Conservation (phyloP, 768 basidiomycete species). For the Pleurotus djamor region DNA sequence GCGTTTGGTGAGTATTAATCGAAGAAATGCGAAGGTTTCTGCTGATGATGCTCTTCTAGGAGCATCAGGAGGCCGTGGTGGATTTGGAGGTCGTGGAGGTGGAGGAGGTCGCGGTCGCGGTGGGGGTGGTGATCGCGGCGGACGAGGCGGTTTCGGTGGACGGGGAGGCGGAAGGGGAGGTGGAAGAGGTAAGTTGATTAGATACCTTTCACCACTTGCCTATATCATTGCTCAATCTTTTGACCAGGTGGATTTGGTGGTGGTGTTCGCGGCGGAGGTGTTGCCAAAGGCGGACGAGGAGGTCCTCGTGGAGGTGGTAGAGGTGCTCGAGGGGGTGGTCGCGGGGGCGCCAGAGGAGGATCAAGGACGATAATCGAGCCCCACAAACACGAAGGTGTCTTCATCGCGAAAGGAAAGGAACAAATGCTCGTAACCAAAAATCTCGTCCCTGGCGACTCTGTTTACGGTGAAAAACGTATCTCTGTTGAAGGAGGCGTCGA, state of each 20-base stretch:
- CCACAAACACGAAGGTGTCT: constrained; percentile 91
- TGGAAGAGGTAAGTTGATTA: constrained; percentile 27
- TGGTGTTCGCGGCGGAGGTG: constrained; percentile 30
- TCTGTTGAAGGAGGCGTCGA: constrained; percentile 75
- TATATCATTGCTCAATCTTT: constrained; percentile 2
- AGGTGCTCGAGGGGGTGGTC: constrained; percentile 46
- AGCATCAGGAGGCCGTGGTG: constrained; percentile 75
- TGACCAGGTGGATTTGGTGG: constrained; percentile 17
- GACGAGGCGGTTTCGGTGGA: constrained; percentile 29
- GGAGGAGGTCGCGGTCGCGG: constrained; percentile 24
- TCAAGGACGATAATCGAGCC: constrained; percentile 92
- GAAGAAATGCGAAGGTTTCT: neutral
- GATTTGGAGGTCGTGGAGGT: constrained; percentile 51
- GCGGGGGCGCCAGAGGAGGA: constrained; percentile 71
- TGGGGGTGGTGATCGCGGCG: constrained; percentile 32
- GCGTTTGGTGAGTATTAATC: neutral
- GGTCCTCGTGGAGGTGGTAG: constrained; percentile 43
- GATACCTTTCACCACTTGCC: constrained; percentile 8
- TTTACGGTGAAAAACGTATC: constrained; percentile 98
- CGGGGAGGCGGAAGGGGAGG: constrained; percentile 14
- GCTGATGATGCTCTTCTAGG: constrained; percentile 21
- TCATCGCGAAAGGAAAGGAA: constrained; percentile 98
- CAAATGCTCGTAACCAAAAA: constrained; percentile 97
- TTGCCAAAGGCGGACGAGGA: constrained; percentile 38
- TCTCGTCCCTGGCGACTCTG: constrained; percentile 94